A percentile compares a stretch with the other conserved stretches of the same genome.
Conservation (phyloP, 257 asterid genomes). For the Mitragyna speciosa region DNA sequence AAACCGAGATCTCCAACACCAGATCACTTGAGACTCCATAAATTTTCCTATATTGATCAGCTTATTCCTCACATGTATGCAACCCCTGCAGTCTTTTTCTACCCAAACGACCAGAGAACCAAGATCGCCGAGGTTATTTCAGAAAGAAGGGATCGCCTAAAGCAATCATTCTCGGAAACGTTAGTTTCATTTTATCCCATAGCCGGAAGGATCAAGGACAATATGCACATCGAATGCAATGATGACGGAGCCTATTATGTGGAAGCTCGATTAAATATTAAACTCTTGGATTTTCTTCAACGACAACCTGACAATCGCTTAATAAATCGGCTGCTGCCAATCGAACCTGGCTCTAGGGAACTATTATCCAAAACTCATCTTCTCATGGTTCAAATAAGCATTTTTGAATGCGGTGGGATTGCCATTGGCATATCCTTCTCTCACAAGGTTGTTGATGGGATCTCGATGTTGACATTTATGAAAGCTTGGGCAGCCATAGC, state of each 20-base stretch:
- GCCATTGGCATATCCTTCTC: slow-evolving; percentile 3
- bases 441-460: slow-evolving; percentile 9
- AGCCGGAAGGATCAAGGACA: not conserved
- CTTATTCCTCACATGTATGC: too few species aligned
- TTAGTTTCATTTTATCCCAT: slow-evolving; percentile 13
- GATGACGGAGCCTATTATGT: slow-evolving; percentile 12
- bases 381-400: slow-evolving; percentile 10
- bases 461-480: not conserved
- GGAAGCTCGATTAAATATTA: not conserved
- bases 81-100: too few species aligned
- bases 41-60: too few species aligned
- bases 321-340: not conserved
- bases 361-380: not conserved
- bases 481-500: slow-evolving; percentile 10
- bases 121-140: not conserved
- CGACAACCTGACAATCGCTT: not conserved
- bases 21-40: too few species aligned
- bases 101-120: not conserved
- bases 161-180: slow-evolving; percentile 1
- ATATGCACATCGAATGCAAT: slow-evolving; percentile 5
- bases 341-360: not conserved
- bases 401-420: slow-evolving; percentile 14
- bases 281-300: not conserved
- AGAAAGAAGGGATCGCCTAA: not conserved
- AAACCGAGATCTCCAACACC: too few species aligned